These are phyloP conservation scores for Ogataea salicorniae DNA, from an alignment of 805 yeast species.

Conservation along the genomic window DNA sequence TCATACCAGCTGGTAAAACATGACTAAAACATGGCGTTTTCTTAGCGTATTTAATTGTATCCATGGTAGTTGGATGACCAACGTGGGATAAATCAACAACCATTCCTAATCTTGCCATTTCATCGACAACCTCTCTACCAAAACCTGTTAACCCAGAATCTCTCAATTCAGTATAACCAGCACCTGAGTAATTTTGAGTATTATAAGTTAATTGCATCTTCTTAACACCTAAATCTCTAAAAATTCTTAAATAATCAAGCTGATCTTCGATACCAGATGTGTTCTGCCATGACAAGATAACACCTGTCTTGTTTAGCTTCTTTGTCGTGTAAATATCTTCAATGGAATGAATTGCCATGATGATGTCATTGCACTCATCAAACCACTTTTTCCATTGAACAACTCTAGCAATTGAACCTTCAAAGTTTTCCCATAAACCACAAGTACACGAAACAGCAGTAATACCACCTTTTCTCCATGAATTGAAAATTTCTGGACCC, in stretches of 20 bases:
- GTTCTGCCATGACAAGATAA: slow-evolving; percentile 17
- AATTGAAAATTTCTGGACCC: slow-evolving; percentile 13
- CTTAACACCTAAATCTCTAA: slow-evolving; percentile 14
- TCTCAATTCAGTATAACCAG: slow-evolving; percentile 18
- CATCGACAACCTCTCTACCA: slow-evolving; percentile 36
- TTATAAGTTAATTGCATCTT: slow-evolving; percentile 18
- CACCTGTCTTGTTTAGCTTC: slow-evolving; percentile 16
- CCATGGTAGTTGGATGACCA: slow-evolving; percentile 41
- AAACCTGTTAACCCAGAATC: slow-evolving; percentile 36
- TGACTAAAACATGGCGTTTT: slow-evolving; percentile 28
- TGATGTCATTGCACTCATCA: slow-evolving; percentile 15
- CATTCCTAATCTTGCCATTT: slow-evolving; percentile 47
- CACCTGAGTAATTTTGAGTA: slow-evolving; percentile 19
- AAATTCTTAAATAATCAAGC: slow-evolving; percentile 15
- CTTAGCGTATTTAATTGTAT: slow-evolving; percentile 26
- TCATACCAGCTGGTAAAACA: slow-evolving; percentile 16
- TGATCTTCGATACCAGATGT: slow-evolving; percentile 18
- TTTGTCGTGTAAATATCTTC: slow-evolving; percentile 17
- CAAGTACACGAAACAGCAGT: slow-evolving; percentile 17
- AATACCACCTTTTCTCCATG: slow-evolving; percentile 18
- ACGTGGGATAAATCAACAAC: slow-evolving; percentile 46
- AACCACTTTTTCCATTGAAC: slow-evolving; percentile 21
- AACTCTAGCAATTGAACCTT: slow-evolving; percentile 16
- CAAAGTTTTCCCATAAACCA: slow-evolving; percentile 17
- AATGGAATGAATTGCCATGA: slow-evolving; percentile 13